These are phyloP conservation scores for Nymphaea colorata DNA, from an alignment of 164 flowering plant species.

Conservation along the genomic window DNA sequence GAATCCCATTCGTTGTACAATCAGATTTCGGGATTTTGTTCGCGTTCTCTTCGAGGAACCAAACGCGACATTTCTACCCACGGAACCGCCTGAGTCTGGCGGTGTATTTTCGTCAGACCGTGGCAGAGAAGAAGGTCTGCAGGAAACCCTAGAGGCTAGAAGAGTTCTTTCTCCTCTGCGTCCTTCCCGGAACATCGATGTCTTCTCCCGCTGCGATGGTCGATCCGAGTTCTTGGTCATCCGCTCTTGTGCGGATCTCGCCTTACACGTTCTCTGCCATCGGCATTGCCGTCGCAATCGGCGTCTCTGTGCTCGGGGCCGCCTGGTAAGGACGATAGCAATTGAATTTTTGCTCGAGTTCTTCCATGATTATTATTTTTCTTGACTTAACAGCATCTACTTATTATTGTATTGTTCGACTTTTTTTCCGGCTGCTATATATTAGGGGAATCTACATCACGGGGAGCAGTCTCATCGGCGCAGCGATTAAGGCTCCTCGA, in stretches of 20 bases:
- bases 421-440: background rate
- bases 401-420: background rate
- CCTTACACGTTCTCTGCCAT: slow-evolving; percentile 90
- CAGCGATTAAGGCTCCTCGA: slow-evolving; percentile 96
- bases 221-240: slow-evolving; percentile 54
- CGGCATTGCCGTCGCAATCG: slow-evolving; percentile 89
- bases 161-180: too few relatives aligned
- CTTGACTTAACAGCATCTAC: too few relatives aligned
- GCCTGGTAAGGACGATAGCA: slow-evolving; percentile 46
- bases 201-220: slow-evolving; percentile 19
- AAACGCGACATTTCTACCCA: too few relatives aligned
- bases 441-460: slow-evolving; percentile 91
- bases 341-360: too few relatives aligned
- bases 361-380: background rate
- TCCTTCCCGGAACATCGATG: too few relatives aligned
- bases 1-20: too few relatives aligned
- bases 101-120: too few relatives aligned
- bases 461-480: slow-evolving; percentile 98
- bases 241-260: slow-evolving; percentile 71
- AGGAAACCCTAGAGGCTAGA: too few relatives aligned
- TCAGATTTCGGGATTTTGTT: too few relatives aligned
- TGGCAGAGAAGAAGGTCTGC: too few relatives aligned
- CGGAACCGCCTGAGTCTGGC: too few relatives aligned
- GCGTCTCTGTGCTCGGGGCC: slow-evolving; percentile 96
- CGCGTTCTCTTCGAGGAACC: too few relatives aligned